Conservation (phyloP, 495 filamentous ascomycete species). For the Aspergillus heteromorphus region DNA sequence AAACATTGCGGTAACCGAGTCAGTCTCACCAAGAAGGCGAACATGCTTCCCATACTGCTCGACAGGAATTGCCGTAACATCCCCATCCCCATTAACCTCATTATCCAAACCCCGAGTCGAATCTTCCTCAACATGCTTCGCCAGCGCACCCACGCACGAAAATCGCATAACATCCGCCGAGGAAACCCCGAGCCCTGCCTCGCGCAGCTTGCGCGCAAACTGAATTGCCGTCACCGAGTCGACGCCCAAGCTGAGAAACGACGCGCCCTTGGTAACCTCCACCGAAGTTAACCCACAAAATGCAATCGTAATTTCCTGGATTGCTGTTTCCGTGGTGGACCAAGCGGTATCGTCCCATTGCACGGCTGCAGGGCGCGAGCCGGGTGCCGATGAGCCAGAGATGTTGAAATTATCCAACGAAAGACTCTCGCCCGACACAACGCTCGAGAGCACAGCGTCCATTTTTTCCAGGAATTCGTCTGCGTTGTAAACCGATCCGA, state of each 20-base stretch:
- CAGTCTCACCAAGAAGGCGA: slow-evolving; percentile 22
- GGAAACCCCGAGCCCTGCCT: slow-evolving; percentile 19
- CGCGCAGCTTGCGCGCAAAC: slow-evolving; percentile 24
- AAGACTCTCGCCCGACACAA: slow-evolving; percentile 21
- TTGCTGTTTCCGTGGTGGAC: slow-evolving; percentile 17
- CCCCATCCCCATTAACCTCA: slow-evolving; percentile 1
- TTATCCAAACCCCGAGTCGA: slow-evolving; percentile 3
- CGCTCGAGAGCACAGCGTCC: slow-evolving; percentile 23
- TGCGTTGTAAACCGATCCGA: slow-evolving; percentile 15
- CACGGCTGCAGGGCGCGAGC: not conserved
- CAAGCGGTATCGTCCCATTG: slow-evolving; percentile 21
- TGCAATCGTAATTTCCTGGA: slow-evolving; percentile 15
- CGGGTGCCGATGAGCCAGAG: slow-evolving; percentile 1
- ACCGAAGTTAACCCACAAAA: slow-evolving; percentile 15
- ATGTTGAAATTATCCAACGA: slow-evolving; percentile 19
- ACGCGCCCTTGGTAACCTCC: slow-evolving; percentile 23
- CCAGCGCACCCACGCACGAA: slow-evolving; percentile 24
- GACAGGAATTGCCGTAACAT: slow-evolving; percentile 4
- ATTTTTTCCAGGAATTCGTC: slow-evolving; percentile 27
- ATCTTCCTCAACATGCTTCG: slow-evolving; percentile 14
- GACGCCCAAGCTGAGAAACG: slow-evolving; percentile 31
- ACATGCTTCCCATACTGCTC: slow-evolving; percentile 10
- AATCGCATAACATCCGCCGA: slow-evolving; percentile 34
- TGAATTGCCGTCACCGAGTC: slow-evolving; percentile 34
- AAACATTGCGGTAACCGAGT: slow-evolving; percentile 66